Evolutionary conservation across 2,329 filamentous ascomycete species (phyloP), one percentile per base, ranked within the genome.

Genomic region (Penicillium hordei): DNA sequence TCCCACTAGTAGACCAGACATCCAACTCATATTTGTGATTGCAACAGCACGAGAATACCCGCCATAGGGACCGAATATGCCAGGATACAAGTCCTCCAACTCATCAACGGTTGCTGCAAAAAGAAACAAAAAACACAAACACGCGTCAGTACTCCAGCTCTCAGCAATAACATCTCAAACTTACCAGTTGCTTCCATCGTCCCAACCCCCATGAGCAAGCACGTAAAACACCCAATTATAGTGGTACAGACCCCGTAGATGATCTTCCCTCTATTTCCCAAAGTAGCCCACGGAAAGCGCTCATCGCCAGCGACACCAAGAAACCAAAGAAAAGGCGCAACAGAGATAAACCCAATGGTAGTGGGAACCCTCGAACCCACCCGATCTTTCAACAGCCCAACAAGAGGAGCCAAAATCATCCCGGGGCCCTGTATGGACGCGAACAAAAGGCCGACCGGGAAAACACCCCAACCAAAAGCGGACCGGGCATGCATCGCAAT

Each of bases 1-100:
- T 3, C 64, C 65, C 10, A 55, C 34, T 1, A 68, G 34, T 12
- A 66, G 23, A 8, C 66, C 66, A 4, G 52, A 48, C 52, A 60
- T 63, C 61, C 63, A 69, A 21, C 48, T 64, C 55, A 68, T 61
- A 36, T 58, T 65, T 13, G 59, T 60, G 19, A 68, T 21, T 2
- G 67, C 60, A 17, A 68, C 42, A 7, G 64, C 62, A 4, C 65
- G 61, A 4, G 67, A 66, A 46, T 65, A 68, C 12, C 66, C 66
- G 7, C 65, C 65, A 33, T 62, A 55, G 1, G 58, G 45, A 7
- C 67, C 67, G 15, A 68, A 68, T 29, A 63, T 60, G 0, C 67
- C 66, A 0, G 66, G 67, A 15, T 59, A 10, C 0, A 46, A 13
- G 0, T 31, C 31, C n/a, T 68, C 61, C 0, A 69, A 39, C 6